Evolutionary conservation across 352 stramenopile genomes (phyloP).

Genomic region (Phytophthora gonapodyides): DNA sequence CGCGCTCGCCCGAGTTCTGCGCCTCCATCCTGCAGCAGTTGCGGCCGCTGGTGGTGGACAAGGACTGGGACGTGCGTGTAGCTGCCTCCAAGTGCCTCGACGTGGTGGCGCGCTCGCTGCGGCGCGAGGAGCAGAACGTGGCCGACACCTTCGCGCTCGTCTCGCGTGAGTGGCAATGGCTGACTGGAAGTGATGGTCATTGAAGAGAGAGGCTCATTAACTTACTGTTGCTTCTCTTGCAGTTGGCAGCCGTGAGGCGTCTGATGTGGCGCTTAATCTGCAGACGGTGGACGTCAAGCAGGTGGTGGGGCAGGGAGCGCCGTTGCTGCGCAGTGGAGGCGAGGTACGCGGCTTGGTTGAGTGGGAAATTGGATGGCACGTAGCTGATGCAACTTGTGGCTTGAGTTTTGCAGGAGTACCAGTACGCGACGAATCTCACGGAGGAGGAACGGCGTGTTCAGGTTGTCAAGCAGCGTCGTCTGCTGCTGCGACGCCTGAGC

Average conservation of each 20-base stretch:
- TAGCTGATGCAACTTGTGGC: neutral
- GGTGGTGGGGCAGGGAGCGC: constrained; percentile 66
- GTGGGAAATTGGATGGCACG: neutral
- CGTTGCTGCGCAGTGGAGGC: constrained; percentile 73
- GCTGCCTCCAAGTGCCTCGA: constrained; percentile 68
- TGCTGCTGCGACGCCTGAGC: constrained; percentile 73
- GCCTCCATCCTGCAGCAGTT: constrained; percentile 66
- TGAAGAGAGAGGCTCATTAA: neutral
- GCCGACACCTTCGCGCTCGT: constrained; percentile 47
- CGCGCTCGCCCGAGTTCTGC: constrained; percentile 49
- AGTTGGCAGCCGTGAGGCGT: constrained; percentile 58
- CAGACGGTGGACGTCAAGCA: constrained; percentile 57
- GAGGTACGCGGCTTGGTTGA: constrained; percentile 45
- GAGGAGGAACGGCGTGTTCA: constrained; percentile 56
- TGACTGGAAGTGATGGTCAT: neutral
- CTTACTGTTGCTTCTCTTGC: constrained; percentile 4
- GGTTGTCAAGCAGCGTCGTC: constrained; percentile 62
- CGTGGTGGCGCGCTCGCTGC: constrained; percentile 54
- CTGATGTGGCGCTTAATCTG: constrained; percentile 48
- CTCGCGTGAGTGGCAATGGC: constrained; percentile 39
- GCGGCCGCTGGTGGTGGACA: constrained; percentile 50
- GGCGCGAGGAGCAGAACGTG: constrained; percentile 31
- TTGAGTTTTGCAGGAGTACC: constrained; percentile 59
- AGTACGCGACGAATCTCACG: constrained; percentile 65
- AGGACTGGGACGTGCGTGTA: constrained; percentile 76